phyloP scores from a whole-genome alignment of 202 grass and related monocot species.

The Bolboschoenoplectus hybrid region DNA sequence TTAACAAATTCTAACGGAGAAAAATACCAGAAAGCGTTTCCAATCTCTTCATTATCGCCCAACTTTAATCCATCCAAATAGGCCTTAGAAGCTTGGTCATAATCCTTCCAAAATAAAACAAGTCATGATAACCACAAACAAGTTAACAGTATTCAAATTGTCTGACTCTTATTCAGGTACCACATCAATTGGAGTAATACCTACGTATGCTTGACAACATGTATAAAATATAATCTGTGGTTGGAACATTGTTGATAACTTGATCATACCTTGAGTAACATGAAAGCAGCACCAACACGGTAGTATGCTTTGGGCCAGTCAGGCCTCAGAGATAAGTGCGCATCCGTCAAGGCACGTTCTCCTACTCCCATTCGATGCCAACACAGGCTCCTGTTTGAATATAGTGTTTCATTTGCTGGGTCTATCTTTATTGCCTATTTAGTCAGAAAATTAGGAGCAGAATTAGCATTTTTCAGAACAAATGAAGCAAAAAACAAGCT shows the following conservation, averaged over 20 bases:
- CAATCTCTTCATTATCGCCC: constrained; percentile 39
- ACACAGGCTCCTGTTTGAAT: constrained; percentile 38
- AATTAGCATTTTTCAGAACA: not conserved
- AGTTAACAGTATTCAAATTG: not conserved
- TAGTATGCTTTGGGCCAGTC: constrained; percentile 42
- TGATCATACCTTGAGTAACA: constrained; percentile 41
- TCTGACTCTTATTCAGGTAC: not conserved
- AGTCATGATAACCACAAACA: not conserved
- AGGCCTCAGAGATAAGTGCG: constrained; percentile 32
- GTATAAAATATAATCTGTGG: not conserved
- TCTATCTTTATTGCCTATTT: constrained; percentile 31
- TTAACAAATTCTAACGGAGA: not conserved
- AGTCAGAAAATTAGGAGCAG: not conserved
- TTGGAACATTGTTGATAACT: not conserved
- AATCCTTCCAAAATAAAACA: constrained; percentile 39
- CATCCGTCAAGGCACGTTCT: constrained; percentile 30
- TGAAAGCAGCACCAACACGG: constrained; percentile 34
- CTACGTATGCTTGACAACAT: not conserved
- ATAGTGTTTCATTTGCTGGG: constrained; percentile 6
- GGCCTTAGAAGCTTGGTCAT: constrained; percentile 43
- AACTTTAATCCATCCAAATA: constrained; percentile 45
- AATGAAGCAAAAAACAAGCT: not conserved
- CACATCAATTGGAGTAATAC: not conserved
- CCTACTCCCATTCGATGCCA: constrained; percentile 35
- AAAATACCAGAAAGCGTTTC: constrained; percentile 38